phyloP scores from a whole-genome alignment of 805 yeast genomes.

The Zygosaccharomyces bisporus region DNA sequence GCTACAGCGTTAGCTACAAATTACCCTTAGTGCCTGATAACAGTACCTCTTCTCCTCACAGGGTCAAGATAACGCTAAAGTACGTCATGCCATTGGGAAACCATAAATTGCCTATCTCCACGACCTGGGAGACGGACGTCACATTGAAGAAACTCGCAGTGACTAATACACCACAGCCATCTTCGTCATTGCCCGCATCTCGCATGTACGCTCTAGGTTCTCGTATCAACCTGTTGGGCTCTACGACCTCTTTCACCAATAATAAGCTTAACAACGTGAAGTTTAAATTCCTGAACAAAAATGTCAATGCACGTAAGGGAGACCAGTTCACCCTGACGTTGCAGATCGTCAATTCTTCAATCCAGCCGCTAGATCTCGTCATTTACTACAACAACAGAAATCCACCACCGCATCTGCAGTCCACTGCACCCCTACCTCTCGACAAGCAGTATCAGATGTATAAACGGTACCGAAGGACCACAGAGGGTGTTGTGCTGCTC shows the following conservation, averaged over 20 bases:
- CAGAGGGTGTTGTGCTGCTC: constrained; percentile 32
- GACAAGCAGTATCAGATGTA: constrained; percentile 28
- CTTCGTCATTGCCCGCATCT: constrained; percentile 21
- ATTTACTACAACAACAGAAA: constrained; percentile 29
- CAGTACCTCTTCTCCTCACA: constrained; percentile 21
- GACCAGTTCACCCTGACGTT: constrained; percentile 25
- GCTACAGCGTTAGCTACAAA: constrained; percentile 28
- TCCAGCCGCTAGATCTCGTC: constrained; percentile 25
- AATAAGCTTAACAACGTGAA: constrained; percentile 25
- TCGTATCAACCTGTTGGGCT: constrained; percentile 12
- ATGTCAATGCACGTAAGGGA: constrained; percentile 22
- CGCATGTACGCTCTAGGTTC: constrained; percentile 17
- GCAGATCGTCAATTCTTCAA: constrained; percentile 31
- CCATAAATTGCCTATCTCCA: constrained; percentile 19
- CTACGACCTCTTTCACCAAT: constrained; percentile 23
- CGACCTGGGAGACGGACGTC: constrained; percentile 35
- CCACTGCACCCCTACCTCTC: constrained; percentile 17
- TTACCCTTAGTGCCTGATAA: constrained; percentile 23
- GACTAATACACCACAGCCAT: constrained; percentile 13
- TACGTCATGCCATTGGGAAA: constrained; percentile 15
- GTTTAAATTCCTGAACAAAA: constrained; percentile 28
- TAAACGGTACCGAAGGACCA: constrained; percentile 22
- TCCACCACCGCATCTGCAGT: constrained; percentile 10
- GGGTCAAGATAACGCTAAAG: constrained; percentile 25
- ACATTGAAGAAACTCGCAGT: constrained; percentile 25